Conservation (phyloP, 495 filamentous ascomycete species). For the Cercophora scortea region DNA sequence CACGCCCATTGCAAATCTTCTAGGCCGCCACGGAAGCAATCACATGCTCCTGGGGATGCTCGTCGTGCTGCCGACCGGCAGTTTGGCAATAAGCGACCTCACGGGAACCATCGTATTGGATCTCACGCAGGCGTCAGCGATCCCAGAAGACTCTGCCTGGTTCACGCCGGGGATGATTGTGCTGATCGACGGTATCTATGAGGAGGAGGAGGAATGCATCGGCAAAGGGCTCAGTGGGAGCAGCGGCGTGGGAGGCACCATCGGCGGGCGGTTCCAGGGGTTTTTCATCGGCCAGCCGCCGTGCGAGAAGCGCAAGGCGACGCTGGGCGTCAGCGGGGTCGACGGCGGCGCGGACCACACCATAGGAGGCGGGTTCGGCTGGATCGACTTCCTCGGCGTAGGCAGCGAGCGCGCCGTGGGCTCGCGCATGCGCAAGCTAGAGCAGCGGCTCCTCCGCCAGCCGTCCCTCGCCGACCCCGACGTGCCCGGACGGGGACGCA, state of each 20-base stretch:
- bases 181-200: conserved; percentile 86
- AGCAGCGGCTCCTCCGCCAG: conserved; percentile 38
- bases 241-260: conserved; percentile 76
- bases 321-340: conserved; percentile 56
- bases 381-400: conserved; percentile 91
- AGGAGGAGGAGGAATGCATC: conserved; percentile 70
- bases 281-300: conserved; percentile 86
- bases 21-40: conserved; percentile 75
- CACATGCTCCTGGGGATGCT: conserved; percentile 87
- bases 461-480: conserved; percentile 6
- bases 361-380: conserved; percentile 79
- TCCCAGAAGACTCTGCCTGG: conserved; percentile 82
- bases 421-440: conserved; percentile 69
- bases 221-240: conserved; percentile 63
- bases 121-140: conserved; percentile 66
- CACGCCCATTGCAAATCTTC: conserved; percentile 86
- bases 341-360: conserved; percentile 49
- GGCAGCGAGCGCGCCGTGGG: conserved; percentile 85
- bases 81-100: conserved; percentile 71
- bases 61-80: conserved; percentile 71
- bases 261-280: conserved; percentile 82
- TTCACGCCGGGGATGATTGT: conserved; percentile 94
- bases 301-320: conserved; percentile 72
- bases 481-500: conserved; percentile 35
- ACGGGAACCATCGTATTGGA: conserved; percentile 84